Evolutionary conservation across 2,329 filamentous ascomycete genomes (phyloP).

Genomic region (Arthroderma uncinatum): DNA sequence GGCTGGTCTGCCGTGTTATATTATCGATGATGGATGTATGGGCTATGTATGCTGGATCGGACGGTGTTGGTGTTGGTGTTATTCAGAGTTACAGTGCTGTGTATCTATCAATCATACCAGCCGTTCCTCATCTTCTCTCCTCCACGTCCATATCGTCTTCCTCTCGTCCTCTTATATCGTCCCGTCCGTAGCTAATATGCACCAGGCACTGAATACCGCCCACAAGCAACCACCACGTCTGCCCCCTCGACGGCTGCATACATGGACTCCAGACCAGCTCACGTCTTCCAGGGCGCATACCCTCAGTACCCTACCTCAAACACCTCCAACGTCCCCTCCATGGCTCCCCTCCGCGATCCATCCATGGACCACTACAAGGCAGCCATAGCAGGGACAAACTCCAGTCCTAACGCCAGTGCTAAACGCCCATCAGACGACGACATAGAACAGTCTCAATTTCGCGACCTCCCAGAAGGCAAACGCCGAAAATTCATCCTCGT

Average conservation of each 20-base stretch:
- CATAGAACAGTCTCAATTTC: slow-evolving; percentile 43
- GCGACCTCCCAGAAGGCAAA: slow-evolving; percentile 77
- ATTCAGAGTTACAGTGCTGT: slow-evolving; percentile 7
- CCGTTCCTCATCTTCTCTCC: slow-evolving; percentile 11
- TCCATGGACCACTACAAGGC: slow-evolving; percentile 46
- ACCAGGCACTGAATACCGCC: not conserved
- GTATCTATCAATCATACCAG: slow-evolving; percentile 12
- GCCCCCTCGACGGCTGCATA: slow-evolving; percentile 45
- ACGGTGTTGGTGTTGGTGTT: not conserved
- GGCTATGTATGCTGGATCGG: slow-evolving; percentile 16
- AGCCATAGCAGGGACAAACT: slow-evolving; percentile 23
- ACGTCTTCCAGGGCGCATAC: slow-evolving; percentile 62
- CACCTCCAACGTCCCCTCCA: slow-evolving; percentile 41
- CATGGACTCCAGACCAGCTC: slow-evolving; percentile 51
- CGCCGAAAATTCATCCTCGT: slow-evolving; percentile 95
- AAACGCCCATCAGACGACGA: slow-evolving; percentile 13
- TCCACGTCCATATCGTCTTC: not conserved
- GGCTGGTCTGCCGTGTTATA: slow-evolving; percentile 9
- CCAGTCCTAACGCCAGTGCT: no score
- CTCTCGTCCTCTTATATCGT: slow-evolving; percentile 22
- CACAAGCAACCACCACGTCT: not conserved
- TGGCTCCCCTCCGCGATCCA: slow-evolving; percentile 49
- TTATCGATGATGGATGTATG: slow-evolving; percentile 18
- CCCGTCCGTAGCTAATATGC: slow-evolving; percentile 27
- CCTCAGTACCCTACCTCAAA: slow-evolving; percentile 45